A percentile compares a stretch with the other conserved stretches of the same genome.
Conservation (phyloP, 108 stramenopile species). For the Epithemia pelagica region DNA sequence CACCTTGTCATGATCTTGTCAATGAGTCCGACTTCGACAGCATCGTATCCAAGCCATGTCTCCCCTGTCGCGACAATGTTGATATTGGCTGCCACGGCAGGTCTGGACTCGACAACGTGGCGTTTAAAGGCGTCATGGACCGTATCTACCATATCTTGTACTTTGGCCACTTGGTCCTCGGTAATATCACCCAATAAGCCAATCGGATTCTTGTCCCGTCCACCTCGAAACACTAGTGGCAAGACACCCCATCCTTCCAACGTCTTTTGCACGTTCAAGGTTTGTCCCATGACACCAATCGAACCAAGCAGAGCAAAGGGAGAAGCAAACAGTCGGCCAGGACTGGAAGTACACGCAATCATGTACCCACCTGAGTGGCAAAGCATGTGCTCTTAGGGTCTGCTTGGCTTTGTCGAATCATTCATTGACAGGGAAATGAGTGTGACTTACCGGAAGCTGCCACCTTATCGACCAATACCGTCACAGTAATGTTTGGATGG, state of each 20-base stretch:
- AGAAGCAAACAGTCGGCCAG: slow-evolving; percentile 60
- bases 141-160: slow-evolving; percentile 64
- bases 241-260: slow-evolving; percentile 57
- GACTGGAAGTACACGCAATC: slow-evolving; percentile 67
- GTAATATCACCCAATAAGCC: slow-evolving; percentile 74
- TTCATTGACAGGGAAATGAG: background rate
- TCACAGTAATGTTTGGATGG: slow-evolving; percentile 51
- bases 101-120: slow-evolving; percentile 55
- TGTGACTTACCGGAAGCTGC: slow-evolving; percentile 36
- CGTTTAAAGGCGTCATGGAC: slow-evolving; percentile 70
- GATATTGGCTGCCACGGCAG: slow-evolving; percentile 35
- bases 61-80: slow-evolving; percentile 66
- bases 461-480: slow-evolving; percentile 65
- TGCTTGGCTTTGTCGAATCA: too few species aligned
- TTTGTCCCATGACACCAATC: slow-evolving; percentile 73
- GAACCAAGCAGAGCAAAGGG: slow-evolving; percentile 76
- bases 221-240: slow-evolving; percentile 63
- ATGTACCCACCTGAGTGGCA: slow-evolving; percentile 62
- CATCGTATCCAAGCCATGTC: slow-evolving; percentile 69
- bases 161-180: slow-evolving; percentile 47
- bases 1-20: slow-evolving; percentile 59
- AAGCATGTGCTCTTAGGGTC: too few species aligned
- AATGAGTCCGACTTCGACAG: slow-evolving; percentile 54
- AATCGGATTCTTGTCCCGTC: slow-evolving; percentile 71
- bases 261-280: slow-evolving; percentile 57